Base-by-base conservation (phyloP, 306 rosid genomes). In the Canavalia gladiata region DNA sequence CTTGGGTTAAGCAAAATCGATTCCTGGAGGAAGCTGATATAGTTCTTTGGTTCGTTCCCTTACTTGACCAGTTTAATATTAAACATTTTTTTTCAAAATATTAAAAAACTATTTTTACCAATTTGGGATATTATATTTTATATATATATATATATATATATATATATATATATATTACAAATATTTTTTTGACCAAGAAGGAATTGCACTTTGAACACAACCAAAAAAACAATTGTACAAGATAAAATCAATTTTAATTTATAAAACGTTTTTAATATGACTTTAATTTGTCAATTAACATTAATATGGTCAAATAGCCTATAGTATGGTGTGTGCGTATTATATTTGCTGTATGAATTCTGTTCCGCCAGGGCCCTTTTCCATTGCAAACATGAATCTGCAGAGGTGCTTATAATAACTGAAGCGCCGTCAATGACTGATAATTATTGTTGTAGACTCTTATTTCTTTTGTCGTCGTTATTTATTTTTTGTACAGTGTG, bases 1-100 rank as follows among this genome's bases (percentile, higher is more conserved):
- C 97, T 33, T 92, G 97, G 94, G 97, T 92, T 55, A 78, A 86
- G 80, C 87, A 92, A 80, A 85, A 90, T 82, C 87, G 97, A 69
- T 67, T 91, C 13, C 75, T 92, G 56, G 97, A 92, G 79, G 94
- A 92, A 87, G 97, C 94, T 75, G 93, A 90, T 68, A 55, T 90
- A 76, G 93, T 92, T 86, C 94, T 92, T 37, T 92, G 97, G 97
- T 92, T 73, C 87, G 92, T 88, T 54, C 59, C 68, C 47, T 63
- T 43, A 9, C 55, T 28, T 68, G 54, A 29, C 52, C 73, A 43
- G 55, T 45, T 43, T 28, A 43, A 45, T 67, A 25, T 43, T 42
- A 67, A 0, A 43, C 28, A 25, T 3, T 25, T 67, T 8, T 33
- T 62, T 18, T 7, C 41, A 66, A 60, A 60, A 60, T 58, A 58